Evolutionary conservation across 1,284 basidiomycete species (phyloP), one percentile per base, ranked within the genome.

Genomic region (Leccinum laetum): DNA sequence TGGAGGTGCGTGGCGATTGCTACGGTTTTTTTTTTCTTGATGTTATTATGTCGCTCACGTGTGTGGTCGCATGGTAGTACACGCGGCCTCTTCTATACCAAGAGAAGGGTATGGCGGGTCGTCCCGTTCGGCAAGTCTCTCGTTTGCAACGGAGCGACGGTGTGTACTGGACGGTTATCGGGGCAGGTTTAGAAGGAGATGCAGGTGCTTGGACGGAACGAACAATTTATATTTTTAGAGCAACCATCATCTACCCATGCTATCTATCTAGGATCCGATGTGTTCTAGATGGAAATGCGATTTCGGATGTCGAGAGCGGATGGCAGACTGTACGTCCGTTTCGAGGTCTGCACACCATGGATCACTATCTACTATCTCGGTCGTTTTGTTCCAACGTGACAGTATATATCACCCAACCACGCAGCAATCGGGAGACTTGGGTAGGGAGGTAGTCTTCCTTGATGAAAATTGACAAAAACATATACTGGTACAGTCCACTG

Each of bases 71-170:
- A 37, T 13, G 61, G 62, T 21, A 85, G 87, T 83, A 83, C 57
- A 86, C 84, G 14, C 77, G 86, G 63, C 75, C 84, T 21, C 81
- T 79, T 2, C 81, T 84, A 2, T 95, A 95, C 77, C 84, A 89
- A 75, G 87, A 87, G 74, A 87, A 83, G 67, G 92, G 91, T 4
- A 89, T 95, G 88, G 92, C 92, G 11, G 93, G 93, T 5, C 85
- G 92, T 37, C 90, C 92, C 58, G 90, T 92, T 68, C 82, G 76
- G 76, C 75, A 37, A 65, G 76, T 53, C n/a, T 26, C 1, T 44
- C 4, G 6, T 46, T 32, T 39, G n/a, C 7, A 21, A 13, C 3
- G n/a, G 8, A 5, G 1, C 24, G 26, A 4, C 2, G 26, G 13
- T 16, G 6, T 24, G 53, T 35, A 6, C n/a, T 65, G 44, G 74